Base-by-base conservation (phyloP, 805 yeast species). In the Pichia cabralensis region DNA sequence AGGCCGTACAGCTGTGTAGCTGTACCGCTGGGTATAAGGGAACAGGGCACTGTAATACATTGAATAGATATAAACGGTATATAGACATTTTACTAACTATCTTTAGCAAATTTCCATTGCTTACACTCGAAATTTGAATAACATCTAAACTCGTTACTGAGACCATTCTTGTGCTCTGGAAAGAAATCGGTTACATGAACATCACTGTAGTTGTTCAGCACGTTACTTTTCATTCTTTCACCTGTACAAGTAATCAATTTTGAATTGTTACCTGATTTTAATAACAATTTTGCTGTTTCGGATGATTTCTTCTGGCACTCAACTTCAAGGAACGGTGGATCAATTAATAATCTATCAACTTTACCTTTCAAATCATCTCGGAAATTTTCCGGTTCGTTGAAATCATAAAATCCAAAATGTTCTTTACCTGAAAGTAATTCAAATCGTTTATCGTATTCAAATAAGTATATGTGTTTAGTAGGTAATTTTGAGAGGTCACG, bases 141-240 rank as follows among this genome's bases (percentile, higher is more conserved):
- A 47, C 95, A 85, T 47, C 82, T 64, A 56, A 83, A 86, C 56
- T 86, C 96, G 52, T 86, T 86, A 50, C 88, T 78, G 40, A 86
- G 64, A 0, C 95, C 94, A 48, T 82, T 81, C 38, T 76, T 77
- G 50, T 86, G 96, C 44, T 78, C 80, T 1, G 96, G 96, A 26
- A 58, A 52, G 52, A 80, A 86, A 23, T 67, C 61, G 0, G 95
- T 86, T 33, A 76, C 65, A 16, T 60, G 48, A 1, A 79, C 65
- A 28, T 69, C 81, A 5, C 85, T 82, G 48, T 84, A 85, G 13
- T 68, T 69, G 31, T 66, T 59, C 22, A 60, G 50, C 23, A 85
- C 72, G n/a, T 80, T 56, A 3, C 69, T 68, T 16, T 65, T 63
- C 88, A 88, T 86, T 54, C 95, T 68, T 59, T 86, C 95, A 24